phyloP scores from a whole-genome alignment of 169 alveolate genomes.

The Ophryocystis elektroscirrha region DNA sequence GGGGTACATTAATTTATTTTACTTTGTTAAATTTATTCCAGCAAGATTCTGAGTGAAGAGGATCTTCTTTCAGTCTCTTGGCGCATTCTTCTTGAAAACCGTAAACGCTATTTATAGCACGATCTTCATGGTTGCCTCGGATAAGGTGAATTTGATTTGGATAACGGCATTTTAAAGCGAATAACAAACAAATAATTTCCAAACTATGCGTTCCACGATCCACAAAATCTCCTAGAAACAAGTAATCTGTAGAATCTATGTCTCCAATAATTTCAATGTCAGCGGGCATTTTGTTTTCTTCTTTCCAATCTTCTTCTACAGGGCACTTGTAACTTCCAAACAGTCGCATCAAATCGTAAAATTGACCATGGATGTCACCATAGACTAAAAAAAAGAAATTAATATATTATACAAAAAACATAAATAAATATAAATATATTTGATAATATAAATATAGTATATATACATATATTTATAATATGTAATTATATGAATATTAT shows the following conservation, averaged over 20 bases:
- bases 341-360: slow-evolving; percentile 85
- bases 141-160: slow-evolving; percentile 91
- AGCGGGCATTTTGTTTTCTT: slow-evolving; percentile 50
- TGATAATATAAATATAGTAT: not conserved
- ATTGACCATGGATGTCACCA: slow-evolving; percentile 98
- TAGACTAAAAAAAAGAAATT: too few species aligned
- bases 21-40: slow-evolving; percentile 73
- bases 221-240: slow-evolving; percentile 94
- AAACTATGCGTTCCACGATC: slow-evolving; percentile 83
- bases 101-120: slow-evolving; percentile 83
- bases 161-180: slow-evolving; percentile 47
- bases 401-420: too few species aligned
- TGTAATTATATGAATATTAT: not conserved
- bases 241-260: slow-evolving; percentile 82
- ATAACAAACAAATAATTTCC: slow-evolving; percentile 69
- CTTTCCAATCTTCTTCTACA: slow-evolving; percentile 48
- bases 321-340: slow-evolving; percentile 59
- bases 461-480: slow-evolving; percentile 13
- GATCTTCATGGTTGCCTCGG: slow-evolving; percentile 97
- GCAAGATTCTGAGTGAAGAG: slow-evolving; percentile 68
- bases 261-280: slow-evolving; percentile 62
- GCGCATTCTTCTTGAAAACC: slow-evolving; percentile 97
- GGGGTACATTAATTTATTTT: too few species aligned
- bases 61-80: slow-evolving; percentile 70
- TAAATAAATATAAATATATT: slow-evolving; percentile 14